Evolutionary conservation across 2,329 filamentous ascomycete genomes (phyloP), one percentile per base, ranked within the genome.

Genomic region (Phialocephala sp.): DNA sequence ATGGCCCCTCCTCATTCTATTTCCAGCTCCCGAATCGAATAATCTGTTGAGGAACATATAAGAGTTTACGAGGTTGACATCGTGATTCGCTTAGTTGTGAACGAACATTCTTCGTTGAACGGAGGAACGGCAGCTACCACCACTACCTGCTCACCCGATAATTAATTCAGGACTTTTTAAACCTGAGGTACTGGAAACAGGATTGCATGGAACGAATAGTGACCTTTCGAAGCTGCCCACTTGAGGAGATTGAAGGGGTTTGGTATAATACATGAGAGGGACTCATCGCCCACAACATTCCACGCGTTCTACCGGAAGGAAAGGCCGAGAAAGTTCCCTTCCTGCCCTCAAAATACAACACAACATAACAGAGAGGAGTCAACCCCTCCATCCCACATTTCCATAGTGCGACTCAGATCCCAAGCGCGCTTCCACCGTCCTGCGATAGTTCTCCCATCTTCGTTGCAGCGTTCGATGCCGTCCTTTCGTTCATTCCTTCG

Each of bases 291-390:
- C 2, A 45, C 43, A 20, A n/a, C n/a, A 50, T n/a, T 8, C n/a
- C 14, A 18, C 5, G 8, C 15, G 41, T 43, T 43, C 12, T 18
- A 2, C 41, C 41, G 41, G 2, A 15, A 43, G 41, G 6, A n/a
- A 18, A 41, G 11, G 15, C 9, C 15, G 27, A 32, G 27, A 32
- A 32, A 32, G 27, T 32, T 43, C 18, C 41, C 12, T n/a, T 43
- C 12, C 41, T 43, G 12, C 12, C 50, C 27, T 35, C 50, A 9
- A 35, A 3, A 50, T 18, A 50, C 45, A 24, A 50, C 24, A 18
- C 50, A 54, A 54, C 24, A 18, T 22, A 54, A 54, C 50, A 35
- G 50, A 54, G 24, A 54, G 50, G 50, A 54, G 27, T 54, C 15
- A 4, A 27, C 18, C 2, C 27, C 14, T 54, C 18, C 50, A 32